These are phyloP conservation scores for Alopecurus myosuroides DNA, from an alignment of 176 grass and related monocot genomes.

Conservation along the genomic window DNA sequence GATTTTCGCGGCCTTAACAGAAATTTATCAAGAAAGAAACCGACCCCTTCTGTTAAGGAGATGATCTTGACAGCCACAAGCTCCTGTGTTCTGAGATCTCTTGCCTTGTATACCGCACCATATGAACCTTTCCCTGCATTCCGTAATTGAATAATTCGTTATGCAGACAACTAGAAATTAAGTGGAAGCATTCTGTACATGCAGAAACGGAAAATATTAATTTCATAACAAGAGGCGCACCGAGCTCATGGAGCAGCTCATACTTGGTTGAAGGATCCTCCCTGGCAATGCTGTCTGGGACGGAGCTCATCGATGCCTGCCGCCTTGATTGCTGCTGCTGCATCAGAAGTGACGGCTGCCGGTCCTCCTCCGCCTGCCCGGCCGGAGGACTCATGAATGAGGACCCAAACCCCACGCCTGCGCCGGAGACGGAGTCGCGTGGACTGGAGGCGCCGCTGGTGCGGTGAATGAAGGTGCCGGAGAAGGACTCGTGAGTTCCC, in stretches of 20 bases:
- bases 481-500: slow-evolving; percentile 33
- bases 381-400: slow-evolving; percentile 61
- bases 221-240: slow-evolving; percentile 46
- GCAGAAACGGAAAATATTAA: slow-evolving; percentile 9
- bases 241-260: slow-evolving; percentile 95
- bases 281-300: slow-evolving; percentile 70
- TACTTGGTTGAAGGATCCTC: slow-evolving; percentile 97
- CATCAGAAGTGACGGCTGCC: slow-evolving; percentile 43
- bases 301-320: slow-evolving; percentile 71
- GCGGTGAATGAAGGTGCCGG: slow-evolving; percentile 48
- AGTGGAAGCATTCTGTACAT: slow-evolving; percentile 3
- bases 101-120: slow-evolving; percentile 99
- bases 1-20: not conserved
- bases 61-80: slow-evolving; percentile 99
- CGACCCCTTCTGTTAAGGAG: slow-evolving; percentile 94
- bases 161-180: slow-evolving; percentile 20
- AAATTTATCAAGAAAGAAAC: slow-evolving; percentile 23
- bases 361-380: slow-evolving; percentile 26
- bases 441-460: slow-evolving; percentile 34
- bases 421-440: slow-evolving; percentile 21
- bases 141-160: slow-evolving; percentile 20
- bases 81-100: slow-evolving; percentile 91
- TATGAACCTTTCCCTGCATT: slow-evolving; percentile 97
- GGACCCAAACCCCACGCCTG: slow-evolving; percentile 65
- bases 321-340: slow-evolving; percentile 62